Evolutionary conservation across 495 filamentous ascomycete genomes (phyloP), one percentile per base, ranked within the genome.

Genomic region (Neurospora tetraspora): DNA sequence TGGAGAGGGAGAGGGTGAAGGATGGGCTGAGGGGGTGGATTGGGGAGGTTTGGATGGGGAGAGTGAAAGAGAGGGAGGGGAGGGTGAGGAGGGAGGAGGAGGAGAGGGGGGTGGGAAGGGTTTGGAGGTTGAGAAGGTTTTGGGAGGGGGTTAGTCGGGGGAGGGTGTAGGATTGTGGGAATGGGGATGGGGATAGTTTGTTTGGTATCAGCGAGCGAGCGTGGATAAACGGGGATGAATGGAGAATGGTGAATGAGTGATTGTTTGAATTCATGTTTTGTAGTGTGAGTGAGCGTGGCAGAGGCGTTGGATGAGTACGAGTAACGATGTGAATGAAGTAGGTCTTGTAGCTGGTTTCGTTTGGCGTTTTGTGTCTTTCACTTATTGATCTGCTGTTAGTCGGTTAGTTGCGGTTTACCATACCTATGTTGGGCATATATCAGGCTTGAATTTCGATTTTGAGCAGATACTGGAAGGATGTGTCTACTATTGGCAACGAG

Each of bases 1-100:
- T 88, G 7, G 87, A 89, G 79, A 83, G 81, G 75, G 85, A 88
- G 81, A 83, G 82, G 70, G 82, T 89, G 40, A 89, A 89, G 73
- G 87, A 88, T 76, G 79, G 78, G 40, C 75, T 89, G 72, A 77
- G 86, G 43, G 79, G 80, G 38, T 88, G 86, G 84, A 80, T 88
- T 9, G 83, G 82, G 11, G 80, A 77, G 61, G 83, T 81, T 18
- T 86, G 83, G 84, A 79, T 75, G 34, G 80, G 82, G 18, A 79
- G 83, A 77, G 85, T 86, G 2, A 73, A 72, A 8, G 77, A 76
- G 40, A 76, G 81, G 12, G 83, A 79, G 72, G 81, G 85, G 73
- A 79, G 77, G 14, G 79, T 83, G 20, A 74, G 74, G 71, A 71
- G 70, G 72, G 80, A 80, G 78, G 84, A 85, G 76, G 85, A 86